A percentile compares a stretch with the other conserved stretches of the same genome.
phyloP scores from a whole-genome alignment of 164 flowering plant genomes.

The Piper betle region DNA sequence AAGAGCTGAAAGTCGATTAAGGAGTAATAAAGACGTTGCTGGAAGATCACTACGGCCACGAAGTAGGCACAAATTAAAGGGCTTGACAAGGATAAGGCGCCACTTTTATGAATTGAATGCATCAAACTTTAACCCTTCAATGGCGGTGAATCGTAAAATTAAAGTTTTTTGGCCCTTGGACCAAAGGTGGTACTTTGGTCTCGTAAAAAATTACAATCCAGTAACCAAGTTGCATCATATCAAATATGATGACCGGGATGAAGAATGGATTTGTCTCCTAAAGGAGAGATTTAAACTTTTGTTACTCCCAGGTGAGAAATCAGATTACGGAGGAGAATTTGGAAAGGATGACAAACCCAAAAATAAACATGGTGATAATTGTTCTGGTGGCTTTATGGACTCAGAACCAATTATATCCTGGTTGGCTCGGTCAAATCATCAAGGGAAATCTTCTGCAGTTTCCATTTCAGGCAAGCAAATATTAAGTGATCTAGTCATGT shows the following conservation, averaged over 20 bases:
- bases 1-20: constrained; percentile 18
- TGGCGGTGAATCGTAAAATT: constrained; percentile 70
- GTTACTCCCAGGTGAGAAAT: constrained; percentile 59
- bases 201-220: constrained; percentile 55
- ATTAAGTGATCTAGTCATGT: constrained; percentile 3
- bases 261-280: constrained; percentile 80
- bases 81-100: constrained; percentile 47
- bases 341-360: constrained; percentile 13
- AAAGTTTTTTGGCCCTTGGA: constrained; percentile 98
- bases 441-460: constrained; percentile 37
- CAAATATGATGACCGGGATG: constrained; percentile 93
- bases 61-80: constrained; percentile 35
- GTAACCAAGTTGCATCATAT: constrained; percentile 67
- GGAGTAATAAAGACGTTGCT: constrained; percentile 30
- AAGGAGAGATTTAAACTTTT: constrained; percentile 80
- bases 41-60: constrained; percentile 70
- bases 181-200: constrained; percentile 85
- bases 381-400: constrained; percentile 40
- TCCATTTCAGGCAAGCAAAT: constrained; percentile 28
- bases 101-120: constrained; percentile 68
- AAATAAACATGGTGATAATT: constrained; percentile 22
- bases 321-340: constrained; percentile 11
- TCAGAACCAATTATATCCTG: constrained; percentile 86
- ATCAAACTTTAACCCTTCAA: constrained; percentile 45
- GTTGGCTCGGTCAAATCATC: constrained; percentile 57